These are phyloP conservation scores for Penicillium coffeae DNA, from an alignment of 495 filamentous ascomycete species.

Conservation along the genomic window DNA sequence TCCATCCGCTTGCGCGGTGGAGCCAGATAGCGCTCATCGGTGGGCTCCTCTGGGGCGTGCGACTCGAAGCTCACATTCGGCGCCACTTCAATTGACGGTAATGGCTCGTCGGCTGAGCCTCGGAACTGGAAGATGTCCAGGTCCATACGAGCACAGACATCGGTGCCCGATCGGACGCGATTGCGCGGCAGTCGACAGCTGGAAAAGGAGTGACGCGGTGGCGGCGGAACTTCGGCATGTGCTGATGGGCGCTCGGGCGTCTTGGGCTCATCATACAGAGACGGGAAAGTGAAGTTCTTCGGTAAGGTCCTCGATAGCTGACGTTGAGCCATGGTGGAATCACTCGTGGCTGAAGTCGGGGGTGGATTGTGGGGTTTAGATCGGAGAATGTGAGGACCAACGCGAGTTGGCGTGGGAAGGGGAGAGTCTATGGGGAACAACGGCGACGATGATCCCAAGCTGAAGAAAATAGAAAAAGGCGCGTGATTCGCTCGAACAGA, in stretches of 20 bases:
- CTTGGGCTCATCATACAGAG: constrained; percentile 49
- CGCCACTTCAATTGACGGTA: constrained; percentile 58
- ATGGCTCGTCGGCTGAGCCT: constrained; percentile 40
- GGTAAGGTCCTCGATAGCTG: constrained; percentile 62
- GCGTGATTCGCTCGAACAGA: constrained; percentile 7
- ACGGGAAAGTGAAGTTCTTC: constrained; percentile 62
- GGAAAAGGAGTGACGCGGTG: constrained; percentile 48
- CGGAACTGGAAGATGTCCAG: constrained; percentile 29
- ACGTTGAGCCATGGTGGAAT: constrained; percentile 42
- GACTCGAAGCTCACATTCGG: constrained; percentile 16
- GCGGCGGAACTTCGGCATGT: constrained; percentile 41
- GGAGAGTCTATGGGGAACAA: background rate
- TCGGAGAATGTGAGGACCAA: background rate
- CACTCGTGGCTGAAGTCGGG: constrained; percentile 8
- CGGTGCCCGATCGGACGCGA: constrained; percentile 44
- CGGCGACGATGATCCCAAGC: background rate
- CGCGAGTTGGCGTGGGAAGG: background rate
- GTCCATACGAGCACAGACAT: constrained; percentile 37
- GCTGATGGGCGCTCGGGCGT: constrained; percentile 53
- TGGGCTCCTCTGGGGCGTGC: constrained; percentile 17
- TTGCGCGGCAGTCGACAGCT: constrained; percentile 45
- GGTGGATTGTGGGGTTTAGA: constrained; percentile 9
- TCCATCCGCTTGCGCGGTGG: constrained; percentile 48
- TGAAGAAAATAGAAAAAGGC: constrained; percentile 7
- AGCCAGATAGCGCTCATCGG: constrained; percentile 47